Percentiles rank a stretch among this genome's conserved stretches.
Conservation (phyloP, 2,329 filamentous ascomycete genomes). For the Pezicula radicicola region DNA sequence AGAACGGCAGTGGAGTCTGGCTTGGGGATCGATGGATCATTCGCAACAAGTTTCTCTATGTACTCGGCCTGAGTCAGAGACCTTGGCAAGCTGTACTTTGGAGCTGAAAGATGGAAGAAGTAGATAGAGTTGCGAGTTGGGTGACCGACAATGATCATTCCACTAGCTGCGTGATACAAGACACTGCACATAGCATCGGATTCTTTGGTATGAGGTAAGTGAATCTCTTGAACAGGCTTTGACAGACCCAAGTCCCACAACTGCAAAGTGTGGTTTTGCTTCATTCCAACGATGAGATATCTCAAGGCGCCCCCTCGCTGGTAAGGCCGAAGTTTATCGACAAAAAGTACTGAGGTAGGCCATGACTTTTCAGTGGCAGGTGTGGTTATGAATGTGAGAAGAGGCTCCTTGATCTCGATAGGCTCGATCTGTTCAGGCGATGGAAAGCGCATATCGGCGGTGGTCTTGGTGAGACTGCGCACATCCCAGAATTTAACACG, state of each 20-base stretch:
- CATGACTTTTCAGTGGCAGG: constrained; percentile 90
- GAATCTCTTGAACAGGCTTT: constrained; percentile 95
- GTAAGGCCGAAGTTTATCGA: constrained; percentile 94
- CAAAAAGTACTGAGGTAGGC: constrained; percentile 92
- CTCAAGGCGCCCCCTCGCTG: constrained; percentile 84
- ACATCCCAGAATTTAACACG: constrained; percentile 99
- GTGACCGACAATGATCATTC: constrained; percentile 92
- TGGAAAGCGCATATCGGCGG: constrained; percentile 46
- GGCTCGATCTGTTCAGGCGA: constrained; percentile 41
- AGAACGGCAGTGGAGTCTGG: constrained; percentile 96
- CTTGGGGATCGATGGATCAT: constrained; percentile 71
- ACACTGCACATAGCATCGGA: constrained; percentile 98
- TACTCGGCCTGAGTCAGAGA: constrained; percentile 85
- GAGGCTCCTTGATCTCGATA: constrained; percentile 78
- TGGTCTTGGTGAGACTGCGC: constrained; percentile 63
- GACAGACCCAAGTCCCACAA: constrained; percentile 95
- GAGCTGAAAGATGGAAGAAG: constrained; percentile 92
- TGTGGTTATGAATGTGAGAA: constrained; percentile 84
- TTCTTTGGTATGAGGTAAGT: constrained; percentile 92
- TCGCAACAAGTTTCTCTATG: constrained; percentile 71
- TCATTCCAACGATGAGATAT: constrained; percentile 96
- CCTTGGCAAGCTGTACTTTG: constrained; percentile 79
- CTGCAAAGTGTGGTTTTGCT: constrained; percentile 98
- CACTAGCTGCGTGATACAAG: constrained; percentile 86
- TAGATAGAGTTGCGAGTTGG: constrained; percentile 97